Base-by-base conservation (phyloP, 306 rosid genomes). In the Styphnolobium japonicum region DNA sequence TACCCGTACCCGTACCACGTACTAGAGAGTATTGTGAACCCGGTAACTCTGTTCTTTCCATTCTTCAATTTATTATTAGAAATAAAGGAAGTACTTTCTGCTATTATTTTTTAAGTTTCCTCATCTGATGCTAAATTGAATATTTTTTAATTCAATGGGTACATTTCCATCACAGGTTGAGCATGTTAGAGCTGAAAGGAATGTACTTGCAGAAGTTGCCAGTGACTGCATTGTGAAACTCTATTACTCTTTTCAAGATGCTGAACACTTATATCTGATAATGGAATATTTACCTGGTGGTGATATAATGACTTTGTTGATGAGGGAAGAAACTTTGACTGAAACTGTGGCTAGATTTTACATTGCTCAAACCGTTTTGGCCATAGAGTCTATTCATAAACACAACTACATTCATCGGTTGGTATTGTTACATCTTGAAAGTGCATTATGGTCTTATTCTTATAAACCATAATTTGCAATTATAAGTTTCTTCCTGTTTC, bases 201-300 rank as follows among this genome's bases (percentile, higher is more conserved):
- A 94, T 73, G 83, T 91, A 76, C 97, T 94, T 60, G 98, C 98
- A 14, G 98, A 94, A 86, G 97, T 92, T 87, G 97, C 89, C 7
- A 80, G 89, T 86, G 91, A 91, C 76, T 94, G 88, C 91, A 94
- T 94, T 86, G 97, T 94, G 85, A 94, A 89, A 72, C 97, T 94
- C 56, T 94, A 86, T 83, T 94, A 92, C 90, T 94, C 98, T 11
- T 94, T 94, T 81, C 98, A 92, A 81, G 98, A 92, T 79, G 81
- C 87, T 75, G 98, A 94, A 22, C 83, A 80, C 87, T 88, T 94
- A 76, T 94, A 92, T 83, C 90, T 94, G 14, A 91, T 94, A 23
- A 94, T 92, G 98, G 98, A 94, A 68, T 94, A 94, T 84, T 91
- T 92, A 77, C 97, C 98, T 29, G 98, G 98, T 34, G 98, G 98